Evolutionary conservation across 495 filamentous ascomycete species (phyloP).

Genomic region (Aspergillus nanangensis): DNA sequence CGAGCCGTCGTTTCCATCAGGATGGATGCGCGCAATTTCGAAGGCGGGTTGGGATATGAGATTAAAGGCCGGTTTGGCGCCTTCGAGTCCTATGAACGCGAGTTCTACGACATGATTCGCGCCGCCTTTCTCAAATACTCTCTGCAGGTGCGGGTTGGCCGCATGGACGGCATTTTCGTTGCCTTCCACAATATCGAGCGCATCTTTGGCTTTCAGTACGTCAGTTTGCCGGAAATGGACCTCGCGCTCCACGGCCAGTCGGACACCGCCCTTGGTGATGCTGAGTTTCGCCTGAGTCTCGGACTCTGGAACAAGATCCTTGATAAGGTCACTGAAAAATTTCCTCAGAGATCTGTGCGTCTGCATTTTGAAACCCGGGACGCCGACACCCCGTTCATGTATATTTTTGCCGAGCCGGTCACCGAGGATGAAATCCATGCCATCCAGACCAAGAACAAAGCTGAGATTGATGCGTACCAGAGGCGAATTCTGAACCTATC

Average conservation of each 20-base stretch:
- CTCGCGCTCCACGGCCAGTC: conserved; percentile 68
- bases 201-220: conserved; percentile 97
- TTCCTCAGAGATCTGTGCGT: conserved; percentile 67
- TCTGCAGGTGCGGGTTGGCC: conserved; percentile 88
- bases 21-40: conserved; percentile 69
- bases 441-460: conserved; percentile 64
- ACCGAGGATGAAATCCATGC: conserved; percentile 61
- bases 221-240: conserved; percentile 85
- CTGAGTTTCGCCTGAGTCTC: conserved; percentile 82
- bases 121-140: conserved; percentile 96
- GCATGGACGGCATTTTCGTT: conserved; percentile 99
- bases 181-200: conserved; percentile 92
- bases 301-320: conserved; percentile 72
- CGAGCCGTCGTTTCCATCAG: conserved; percentile 86
- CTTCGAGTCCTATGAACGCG: conserved; percentile 89
- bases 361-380: conserved; percentile 82
- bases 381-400: conserved; percentile 63
- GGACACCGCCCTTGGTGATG: conserved; percentile 64
- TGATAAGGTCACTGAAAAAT: conserved; percentile 67
- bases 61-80: conserved; percentile 67
- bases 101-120: conserved; percentile 95
- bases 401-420: conserved; percentile 84
- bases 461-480: conserved; percentile 64
- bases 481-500: conserved; percentile 43
- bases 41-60: conserved; percentile 82